Evolutionary conservation across 108 stramenopile species (phyloP).

Genomic region (Skeletonema tropicum): DNA sequence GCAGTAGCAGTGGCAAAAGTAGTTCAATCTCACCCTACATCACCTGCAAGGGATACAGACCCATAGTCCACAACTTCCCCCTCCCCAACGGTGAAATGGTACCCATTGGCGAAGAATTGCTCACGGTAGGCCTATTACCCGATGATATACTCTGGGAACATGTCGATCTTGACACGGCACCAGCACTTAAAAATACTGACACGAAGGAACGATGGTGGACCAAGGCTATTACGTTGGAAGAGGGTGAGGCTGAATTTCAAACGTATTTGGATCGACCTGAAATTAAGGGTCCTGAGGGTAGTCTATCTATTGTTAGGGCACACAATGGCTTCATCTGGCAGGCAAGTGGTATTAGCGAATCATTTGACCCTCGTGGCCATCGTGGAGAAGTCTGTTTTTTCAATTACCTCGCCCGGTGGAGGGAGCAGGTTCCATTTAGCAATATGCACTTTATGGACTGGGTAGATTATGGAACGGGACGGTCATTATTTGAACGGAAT

Average conservation of each 20-base stretch:
- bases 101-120: not conserved
- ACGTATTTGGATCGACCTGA: not conserved
- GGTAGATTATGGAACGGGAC: not conserved
- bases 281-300: not conserved
- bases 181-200: not conserved
- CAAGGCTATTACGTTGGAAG: not conserved
- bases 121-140: not conserved
- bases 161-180: not conserved
- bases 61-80: not conserved
- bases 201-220: not conserved
- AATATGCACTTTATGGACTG: not conserved
- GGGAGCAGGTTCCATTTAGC: not conserved
- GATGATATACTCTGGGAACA: not conserved
- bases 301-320: not conserved
- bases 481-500: not conserved
- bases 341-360: not conserved
- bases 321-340: not conserved
- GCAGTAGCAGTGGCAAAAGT: not conserved
- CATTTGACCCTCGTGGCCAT: not conserved
- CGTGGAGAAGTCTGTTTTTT: not conserved
- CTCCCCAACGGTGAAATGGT: not conserved
- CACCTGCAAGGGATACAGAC: not conserved
- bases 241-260: not conserved
- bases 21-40: not conserved
- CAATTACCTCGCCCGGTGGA: not conserved